Evolutionary conservation across 805 yeast genomes (phyloP).

Genomic region (Myxozyma geophila): DNA sequence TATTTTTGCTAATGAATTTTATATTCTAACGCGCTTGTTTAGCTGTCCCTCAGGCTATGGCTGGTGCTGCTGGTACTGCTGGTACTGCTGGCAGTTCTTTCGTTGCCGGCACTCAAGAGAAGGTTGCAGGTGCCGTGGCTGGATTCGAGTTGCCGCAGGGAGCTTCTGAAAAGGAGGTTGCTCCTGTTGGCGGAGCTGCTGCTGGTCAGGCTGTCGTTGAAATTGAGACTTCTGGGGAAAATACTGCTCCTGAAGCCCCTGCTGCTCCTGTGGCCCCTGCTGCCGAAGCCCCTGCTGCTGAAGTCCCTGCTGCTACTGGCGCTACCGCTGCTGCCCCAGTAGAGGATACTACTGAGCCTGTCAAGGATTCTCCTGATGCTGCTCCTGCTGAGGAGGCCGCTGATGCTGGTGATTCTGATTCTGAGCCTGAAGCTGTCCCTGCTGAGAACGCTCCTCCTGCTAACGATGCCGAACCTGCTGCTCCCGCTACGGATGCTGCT

Average conservation of each 20-base stretch:
- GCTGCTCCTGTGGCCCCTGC: not conserved
- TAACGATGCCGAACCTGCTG: not conserved
- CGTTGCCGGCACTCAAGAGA: no score
- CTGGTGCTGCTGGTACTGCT: no score
- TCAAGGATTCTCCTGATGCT: slow-evolving; percentile 10
- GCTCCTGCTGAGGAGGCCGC: slow-evolving; percentile 11
- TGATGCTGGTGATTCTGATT: slow-evolving; percentile 7
- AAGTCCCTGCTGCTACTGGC: slow-evolving; percentile 12
- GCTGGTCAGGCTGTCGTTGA: not conserved
- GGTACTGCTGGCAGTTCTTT: no score
- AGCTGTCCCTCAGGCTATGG: no score
- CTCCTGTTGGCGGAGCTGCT: not conserved
- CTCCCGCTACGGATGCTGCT: not conserved
- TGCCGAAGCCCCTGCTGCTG: not conserved
- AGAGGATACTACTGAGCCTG: not conserved
- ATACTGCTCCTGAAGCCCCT: not conserved
- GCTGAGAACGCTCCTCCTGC: not conserved
- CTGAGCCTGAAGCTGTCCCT: not conserved
- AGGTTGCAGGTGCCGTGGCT: no score
- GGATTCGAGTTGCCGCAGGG: no score
- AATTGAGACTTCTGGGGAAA: not conserved
- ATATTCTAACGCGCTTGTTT: no score
- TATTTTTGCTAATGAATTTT: no score
- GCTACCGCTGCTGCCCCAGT: slow-evolving; percentile 11
- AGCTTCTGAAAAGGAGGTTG: no score